phyloP scores from a whole-genome alignment of 2,329 filamentous ascomycete species.

The Trichoderma atroviride region DNA sequence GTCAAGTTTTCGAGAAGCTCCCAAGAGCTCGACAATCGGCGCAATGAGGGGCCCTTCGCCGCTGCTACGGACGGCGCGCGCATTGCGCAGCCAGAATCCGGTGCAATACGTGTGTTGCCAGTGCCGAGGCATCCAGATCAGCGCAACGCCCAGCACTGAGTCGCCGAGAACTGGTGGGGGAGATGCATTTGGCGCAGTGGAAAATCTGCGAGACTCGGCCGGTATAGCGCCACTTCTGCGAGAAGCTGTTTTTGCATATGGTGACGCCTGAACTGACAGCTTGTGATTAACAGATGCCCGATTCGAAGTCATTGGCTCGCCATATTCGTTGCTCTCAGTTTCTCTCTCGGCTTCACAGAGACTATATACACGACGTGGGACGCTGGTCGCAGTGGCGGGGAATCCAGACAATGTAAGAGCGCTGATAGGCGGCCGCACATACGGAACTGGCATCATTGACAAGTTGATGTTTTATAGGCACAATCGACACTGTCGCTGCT shows the following conservation, averaged over 20 bases:
- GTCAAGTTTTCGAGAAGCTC: conserved; percentile 20
- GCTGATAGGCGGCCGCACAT: not conserved
- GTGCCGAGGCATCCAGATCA: conserved; percentile 66
- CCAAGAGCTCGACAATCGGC: conserved; percentile 23
- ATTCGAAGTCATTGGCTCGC: conserved; percentile 90
- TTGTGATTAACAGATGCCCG: conserved; percentile 71
- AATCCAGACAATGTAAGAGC: conserved; percentile 78
- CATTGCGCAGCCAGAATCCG: conserved; percentile 35
- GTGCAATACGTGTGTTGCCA: conserved; percentile 53
- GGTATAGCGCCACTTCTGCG: conserved; percentile 44
- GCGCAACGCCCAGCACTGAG: conserved; percentile 60
- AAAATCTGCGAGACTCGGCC: conserved; percentile 51
- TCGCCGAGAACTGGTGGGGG: conserved; percentile 51
- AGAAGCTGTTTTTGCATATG: not conserved
- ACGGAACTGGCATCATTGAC: not conserved
- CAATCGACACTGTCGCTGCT: conserved; percentile 88
- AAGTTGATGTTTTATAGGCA: conserved; percentile 54
- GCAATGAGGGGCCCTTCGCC: conserved; percentile 50
- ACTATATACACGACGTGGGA: conserved; percentile 89
- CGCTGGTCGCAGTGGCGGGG: conserved; percentile 85
- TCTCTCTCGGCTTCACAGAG: conserved; percentile 90
- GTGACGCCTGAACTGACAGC: conserved; percentile 2
- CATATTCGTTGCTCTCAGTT: conserved; percentile 92
- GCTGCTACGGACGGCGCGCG: conserved; percentile 42
- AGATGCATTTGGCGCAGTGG: conserved; percentile 59